Conservation (phyloP, 345 rosid genomes). For the Corchorus olitorius region DNA sequence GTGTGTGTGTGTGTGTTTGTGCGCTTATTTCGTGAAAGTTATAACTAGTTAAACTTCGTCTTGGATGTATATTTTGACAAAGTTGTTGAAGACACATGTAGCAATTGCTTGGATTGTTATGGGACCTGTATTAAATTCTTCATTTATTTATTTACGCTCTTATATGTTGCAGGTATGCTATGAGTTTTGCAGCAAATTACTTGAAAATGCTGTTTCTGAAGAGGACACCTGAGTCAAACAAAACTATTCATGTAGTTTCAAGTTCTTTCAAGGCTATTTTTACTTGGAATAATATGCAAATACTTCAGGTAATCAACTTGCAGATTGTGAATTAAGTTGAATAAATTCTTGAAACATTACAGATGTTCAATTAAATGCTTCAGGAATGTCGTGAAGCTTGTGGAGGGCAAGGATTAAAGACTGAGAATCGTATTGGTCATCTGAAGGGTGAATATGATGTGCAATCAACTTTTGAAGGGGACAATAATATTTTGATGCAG, state of each 20-base stretch:
- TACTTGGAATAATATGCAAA: constrained; percentile 94
- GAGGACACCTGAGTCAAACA: constrained; percentile 79
- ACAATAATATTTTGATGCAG: constrained; percentile 90
- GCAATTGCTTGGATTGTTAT: neutral
- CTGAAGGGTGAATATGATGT: constrained; percentile 87
- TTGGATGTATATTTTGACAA: neutral
- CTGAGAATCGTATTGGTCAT: constrained; percentile 86
- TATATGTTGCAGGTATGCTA: constrained; percentile 60
- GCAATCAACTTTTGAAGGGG: constrained; percentile 94
- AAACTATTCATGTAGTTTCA: constrained; percentile 75
- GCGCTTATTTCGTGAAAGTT: neutral
- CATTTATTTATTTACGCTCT: neutral
- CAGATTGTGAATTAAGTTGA: neutral
- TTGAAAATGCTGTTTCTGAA: constrained; percentile 77
- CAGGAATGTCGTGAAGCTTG: constrained; percentile 99
- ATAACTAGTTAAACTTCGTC: neutral
- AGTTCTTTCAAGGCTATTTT: constrained; percentile 80
- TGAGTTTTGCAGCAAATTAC: constrained; percentile 74
- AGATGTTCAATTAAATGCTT: constrained; percentile 15
- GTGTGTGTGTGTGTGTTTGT: no score
- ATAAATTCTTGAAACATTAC: neutral
- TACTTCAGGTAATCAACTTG: constrained; percentile 69
- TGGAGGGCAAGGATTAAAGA: constrained; percentile 95
- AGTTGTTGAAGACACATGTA: neutral
- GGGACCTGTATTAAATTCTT: neutral